phyloP scores from a whole-genome alignment of 129 eudicot species.

The Pulicaria dysenterica region DNA sequence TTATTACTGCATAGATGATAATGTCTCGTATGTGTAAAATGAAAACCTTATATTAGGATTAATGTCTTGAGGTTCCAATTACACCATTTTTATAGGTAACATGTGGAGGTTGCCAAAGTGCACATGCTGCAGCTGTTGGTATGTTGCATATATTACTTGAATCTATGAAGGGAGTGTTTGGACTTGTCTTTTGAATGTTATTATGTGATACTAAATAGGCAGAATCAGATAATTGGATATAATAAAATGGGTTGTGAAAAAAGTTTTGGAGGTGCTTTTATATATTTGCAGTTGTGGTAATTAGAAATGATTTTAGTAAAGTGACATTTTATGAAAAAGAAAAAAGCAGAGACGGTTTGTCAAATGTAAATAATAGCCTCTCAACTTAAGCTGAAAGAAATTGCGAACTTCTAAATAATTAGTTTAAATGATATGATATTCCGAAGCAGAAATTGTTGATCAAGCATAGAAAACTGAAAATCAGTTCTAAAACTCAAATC shows the following conservation, averaged over 20 bases:
- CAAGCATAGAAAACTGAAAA: background rate
- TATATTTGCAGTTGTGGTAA: background rate
- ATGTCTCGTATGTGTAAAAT: background rate
- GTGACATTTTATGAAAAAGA: background rate
- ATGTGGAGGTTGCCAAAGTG: constrained; percentile 99
- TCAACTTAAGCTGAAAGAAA: background rate
- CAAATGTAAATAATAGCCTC: background rate
- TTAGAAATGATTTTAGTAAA: background rate
- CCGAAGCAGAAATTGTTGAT: background rate
- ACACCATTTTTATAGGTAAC: constrained; percentile 74
- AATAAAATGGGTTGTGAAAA: background rate
- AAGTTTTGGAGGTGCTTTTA: background rate
- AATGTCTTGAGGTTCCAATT: constrained; percentile 29
- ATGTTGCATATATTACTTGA: constrained; percentile 41
- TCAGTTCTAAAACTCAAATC: constrained; percentile 14
- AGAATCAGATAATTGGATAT: background rate
- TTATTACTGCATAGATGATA: background rate
- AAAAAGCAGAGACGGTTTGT: background rate
- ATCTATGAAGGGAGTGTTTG: constrained; percentile 17
- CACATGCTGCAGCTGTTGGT: constrained; percentile 99
- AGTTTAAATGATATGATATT: background rate
- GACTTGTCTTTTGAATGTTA: background rate
- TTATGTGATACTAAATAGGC: background rate
- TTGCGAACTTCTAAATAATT: background rate
- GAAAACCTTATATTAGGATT: constrained; percentile 13